phyloP scores from a whole-genome alignment of 192 early-diverging fungal genomes.

The Haplosporangium gracile region DNA sequence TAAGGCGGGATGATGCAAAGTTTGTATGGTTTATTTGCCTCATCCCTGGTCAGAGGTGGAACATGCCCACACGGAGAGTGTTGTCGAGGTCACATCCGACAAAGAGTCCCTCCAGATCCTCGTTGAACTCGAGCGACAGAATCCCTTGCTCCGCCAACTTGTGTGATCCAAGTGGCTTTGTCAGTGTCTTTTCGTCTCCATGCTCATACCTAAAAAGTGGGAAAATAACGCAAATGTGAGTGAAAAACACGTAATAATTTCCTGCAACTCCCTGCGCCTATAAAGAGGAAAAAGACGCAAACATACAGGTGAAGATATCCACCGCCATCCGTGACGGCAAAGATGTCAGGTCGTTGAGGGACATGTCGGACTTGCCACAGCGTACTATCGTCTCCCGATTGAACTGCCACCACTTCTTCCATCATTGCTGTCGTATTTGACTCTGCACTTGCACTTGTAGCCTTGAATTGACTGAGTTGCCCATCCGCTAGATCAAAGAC shows the following conservation, averaged over 20 bases:
- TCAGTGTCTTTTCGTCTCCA: slow-evolving; percentile 7
- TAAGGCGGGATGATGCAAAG: background rate
- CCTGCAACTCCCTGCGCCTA: background rate
- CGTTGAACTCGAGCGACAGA: slow-evolving; percentile 43
- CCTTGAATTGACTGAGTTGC: slow-evolving; percentile 4
- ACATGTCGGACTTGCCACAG: slow-evolving; percentile 45
- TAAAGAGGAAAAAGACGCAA: background rate
- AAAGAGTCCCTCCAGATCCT: slow-evolving; percentile 41
- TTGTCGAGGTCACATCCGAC: slow-evolving; percentile 38
- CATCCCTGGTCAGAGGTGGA: slow-evolving; percentile 2
- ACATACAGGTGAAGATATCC: slow-evolving; percentile 42
- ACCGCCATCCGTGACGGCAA: slow-evolving; percentile 41
- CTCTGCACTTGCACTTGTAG: background rate
- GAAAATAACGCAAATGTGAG: background rate
- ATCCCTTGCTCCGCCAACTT: slow-evolving; percentile 22
- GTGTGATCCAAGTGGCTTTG: background rate
- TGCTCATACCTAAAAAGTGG: slow-evolving; percentile 20
- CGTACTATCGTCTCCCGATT: slow-evolving; percentile 41
- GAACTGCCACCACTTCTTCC: slow-evolving; percentile 15
- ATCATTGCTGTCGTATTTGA: background rate
- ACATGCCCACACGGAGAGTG: slow-evolving; percentile 32
- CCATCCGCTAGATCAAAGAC: slow-evolving; percentile 16
- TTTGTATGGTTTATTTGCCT: background rate
- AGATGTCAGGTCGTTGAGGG: slow-evolving; percentile 26
- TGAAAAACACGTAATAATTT: background rate